Base-by-base conservation (phyloP, 2,329 filamentous ascomycete species). In the Ceratocystis harringtonii region DNA sequence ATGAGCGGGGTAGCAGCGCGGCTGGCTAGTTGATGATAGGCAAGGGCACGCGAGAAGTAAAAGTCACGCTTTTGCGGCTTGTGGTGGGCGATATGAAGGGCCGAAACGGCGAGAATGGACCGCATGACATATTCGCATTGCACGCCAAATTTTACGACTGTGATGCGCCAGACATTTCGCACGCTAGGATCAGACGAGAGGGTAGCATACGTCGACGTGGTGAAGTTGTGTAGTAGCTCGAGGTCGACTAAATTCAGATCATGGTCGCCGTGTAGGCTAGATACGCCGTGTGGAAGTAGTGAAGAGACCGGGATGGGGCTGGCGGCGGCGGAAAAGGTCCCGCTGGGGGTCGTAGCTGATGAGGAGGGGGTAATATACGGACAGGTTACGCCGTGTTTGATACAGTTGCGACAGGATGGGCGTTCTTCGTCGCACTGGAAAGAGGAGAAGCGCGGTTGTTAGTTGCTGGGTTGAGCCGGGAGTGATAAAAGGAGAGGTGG, bases 161-260 rank as follows among this genome's bases (percentile, higher is more conserved):
- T 77, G 6, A 78, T 73, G 5, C 76, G 75, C 77, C 78, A 82
- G 36, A 81, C 74, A 43, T 75, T 73, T 50, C 76, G 76, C 2
- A 80, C 68, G 4, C 48, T 15, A 1, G 61, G n/a, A 5, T 72
- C 69, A 0, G 76, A 72, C 3, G 76, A 76, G 2, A 82, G 71
- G 0, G 79, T 81, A n/a, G 74, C 72, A 63, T 75, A 76, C 0
- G 80, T 83, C 8, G 76, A 76, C 0, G 76, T 78, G 57, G 75
- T 76, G 68, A 76, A 83, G 71, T 83, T 79, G 69, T 83, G 79
- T 5, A 83, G 73, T 1, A 83, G 75, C 68, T 82, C 79, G 7
- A 82, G 73, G 58, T 82, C 78, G 10, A 76, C 69, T 1, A 79
- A 68, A 28, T 77, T 76, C 19, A 77, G 69, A 5, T 68, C 64